Evolutionary conservation across 805 yeast genomes (phyloP).

Genomic region (Saccharomycopsis fibuligera): DNA sequence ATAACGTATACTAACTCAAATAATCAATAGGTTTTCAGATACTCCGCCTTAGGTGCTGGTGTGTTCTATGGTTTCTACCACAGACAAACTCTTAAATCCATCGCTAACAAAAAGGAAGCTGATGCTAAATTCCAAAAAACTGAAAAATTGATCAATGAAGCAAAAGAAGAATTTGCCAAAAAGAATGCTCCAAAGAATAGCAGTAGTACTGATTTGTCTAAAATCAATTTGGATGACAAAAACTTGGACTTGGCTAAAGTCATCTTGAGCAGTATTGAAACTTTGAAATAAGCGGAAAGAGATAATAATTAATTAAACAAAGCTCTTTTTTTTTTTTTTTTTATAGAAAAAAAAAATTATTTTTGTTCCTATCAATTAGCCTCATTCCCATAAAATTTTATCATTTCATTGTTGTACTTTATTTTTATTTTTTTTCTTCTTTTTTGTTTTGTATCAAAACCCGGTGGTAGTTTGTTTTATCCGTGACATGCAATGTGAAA

Average conservation of each 20-base stretch:
- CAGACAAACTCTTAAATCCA: slow-evolving; percentile 59
- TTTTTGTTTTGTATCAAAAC: too few species aligned
- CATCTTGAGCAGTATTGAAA: slow-evolving; percentile 58
- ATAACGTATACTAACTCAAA: neutral
- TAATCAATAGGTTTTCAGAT: slow-evolving; percentile 67
- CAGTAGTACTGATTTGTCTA: slow-evolving; percentile 39
- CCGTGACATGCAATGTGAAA: too few species aligned
- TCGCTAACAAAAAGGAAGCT: slow-evolving; percentile 54
- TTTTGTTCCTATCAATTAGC: too few species aligned
- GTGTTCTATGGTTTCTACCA: slow-evolving; percentile 82
- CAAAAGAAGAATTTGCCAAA: slow-evolving; percentile 82
- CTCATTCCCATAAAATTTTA: too few species aligned
- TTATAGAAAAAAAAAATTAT: neutral
- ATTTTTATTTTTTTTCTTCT: too few species aligned
- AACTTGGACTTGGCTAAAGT: slow-evolving; percentile 78
- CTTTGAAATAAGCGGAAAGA: slow-evolving; percentile 33
- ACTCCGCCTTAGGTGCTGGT: slow-evolving; percentile 87
- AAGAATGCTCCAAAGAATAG: slow-evolving; percentile 38
- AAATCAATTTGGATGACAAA: slow-evolving; percentile 78
- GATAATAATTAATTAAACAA: too few species aligned
- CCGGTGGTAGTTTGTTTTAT: too few species aligned
- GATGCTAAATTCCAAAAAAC: slow-evolving; percentile 54
- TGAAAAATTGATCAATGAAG: slow-evolving; percentile 75
- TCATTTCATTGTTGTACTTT: too few species aligned
- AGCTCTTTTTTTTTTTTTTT: neutral